Base-by-base conservation (phyloP, 306 rosid species). In the Senna siamea region DNA sequence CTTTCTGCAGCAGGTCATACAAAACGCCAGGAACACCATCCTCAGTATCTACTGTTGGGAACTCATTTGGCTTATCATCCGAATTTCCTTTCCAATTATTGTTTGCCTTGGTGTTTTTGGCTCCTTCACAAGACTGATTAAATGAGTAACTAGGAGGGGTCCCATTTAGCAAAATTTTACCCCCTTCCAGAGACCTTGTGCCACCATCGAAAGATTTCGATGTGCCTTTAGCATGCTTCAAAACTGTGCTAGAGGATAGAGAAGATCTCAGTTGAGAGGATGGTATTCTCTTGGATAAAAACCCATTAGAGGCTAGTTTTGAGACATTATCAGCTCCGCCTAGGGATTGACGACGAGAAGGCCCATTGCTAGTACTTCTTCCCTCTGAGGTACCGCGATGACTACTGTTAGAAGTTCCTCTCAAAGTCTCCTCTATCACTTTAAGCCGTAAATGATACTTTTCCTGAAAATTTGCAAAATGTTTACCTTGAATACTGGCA, bases 121-220 rank as follows among this genome's bases (percentile, higher is more conserved):
- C 85, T 59, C 78, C 93, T 78, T 90, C 98, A 74, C 88, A 86
- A 76, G 98, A 84, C 78, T 82, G 99, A 80, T 88, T 90, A 84
- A 84, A 85, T 2, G 97, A 75, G 76, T 83, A 84, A 80, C 69
- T 92, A 57, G 96, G 89, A 63, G 88, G 78, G 52, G 83, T 80
- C 57, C 99, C 96, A 77, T 95, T 90, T 68, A 88, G 70, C 30
- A 84, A 89, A 78, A 88, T 81, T 86, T 92, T 95, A 64, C 97
- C 88, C 83, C 97, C 85, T 80, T 94, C 99, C 84, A 92, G 66
- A 67, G 97, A 88, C 82, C 98, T 90, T 48, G 98, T 83, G 57
- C 99, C 99, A 53, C 99, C 99, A 75, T 95, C 99, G 79, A 95
- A 95, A 75, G 99, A 95, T 86, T 88, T 95, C 47, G 99, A 95